Evolutionary conservation across 129 eudicot species (phyloP), one percentile per base, ranked within the genome.

Genomic region (Smallanthus sonchifolius): DNA sequence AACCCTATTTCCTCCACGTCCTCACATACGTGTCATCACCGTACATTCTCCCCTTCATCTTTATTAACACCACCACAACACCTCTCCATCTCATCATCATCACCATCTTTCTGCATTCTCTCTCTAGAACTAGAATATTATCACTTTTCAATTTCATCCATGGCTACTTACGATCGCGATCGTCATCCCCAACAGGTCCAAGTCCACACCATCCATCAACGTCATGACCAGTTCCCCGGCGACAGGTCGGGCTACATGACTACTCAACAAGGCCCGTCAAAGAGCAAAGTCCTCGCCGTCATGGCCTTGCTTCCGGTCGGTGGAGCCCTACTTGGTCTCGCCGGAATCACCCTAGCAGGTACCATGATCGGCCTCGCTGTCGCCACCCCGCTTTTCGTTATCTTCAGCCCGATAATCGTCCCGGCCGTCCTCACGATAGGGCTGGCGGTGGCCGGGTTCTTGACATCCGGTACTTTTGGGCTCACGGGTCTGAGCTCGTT

Each of bases 351-450:
- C 9, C 72, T 94, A 0, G 83, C 75, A 0, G 97, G 96, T 0
- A 80, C 85, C 13, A 55, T 94, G 39, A 83, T 86, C 17, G 98
- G 95, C 10, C 77, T 92, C 0, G 95, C 92, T 0, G 59, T 92
- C 0, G 77, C 96, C 28, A 92, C 93, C 56, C 98, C 97, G 2
- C 38, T 94, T 6, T 90, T 94, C 74, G 55, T 90, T 20, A 55
- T 94, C 61, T 94, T 86, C 82, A 94, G 98, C 91, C 97, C 97
- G 2, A 78, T 94, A 19, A 77, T 92, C 2, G 89, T 92, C 42
- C 98, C 98, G 2, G 96, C 90, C 0, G 69, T 79, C 20, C 44
- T 88, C 0, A 67, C 83, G 3, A 57, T 88, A 15, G 92, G 82
- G 9, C 74, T 88, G 2, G 92, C 95, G 0, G 90, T 91, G 1